Conservation (phyloP, 139 green algal species). For the Tetradesmus obliquus region DNA sequence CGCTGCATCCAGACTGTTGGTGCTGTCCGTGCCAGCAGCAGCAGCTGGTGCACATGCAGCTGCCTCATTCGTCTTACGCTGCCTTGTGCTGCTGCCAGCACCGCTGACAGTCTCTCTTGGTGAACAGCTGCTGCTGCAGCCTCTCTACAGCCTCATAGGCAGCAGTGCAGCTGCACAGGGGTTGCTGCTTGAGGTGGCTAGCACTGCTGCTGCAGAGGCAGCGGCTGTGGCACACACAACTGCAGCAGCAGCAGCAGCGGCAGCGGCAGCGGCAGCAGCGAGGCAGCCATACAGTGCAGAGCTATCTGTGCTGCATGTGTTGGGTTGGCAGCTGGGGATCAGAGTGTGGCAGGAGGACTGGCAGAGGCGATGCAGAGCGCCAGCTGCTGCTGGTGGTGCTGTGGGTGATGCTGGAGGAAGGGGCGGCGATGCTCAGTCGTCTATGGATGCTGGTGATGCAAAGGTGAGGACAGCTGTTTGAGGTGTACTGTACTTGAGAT, state of each 20-base stretch:
- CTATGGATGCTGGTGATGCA: background rate
- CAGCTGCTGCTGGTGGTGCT: background rate
- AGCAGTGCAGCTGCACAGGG: background rate
- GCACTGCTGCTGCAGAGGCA: constrained; percentile 10
- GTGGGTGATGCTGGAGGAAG: background rate
- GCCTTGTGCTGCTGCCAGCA: constrained; percentile 8
- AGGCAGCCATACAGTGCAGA: background rate
- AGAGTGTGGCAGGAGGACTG: constrained; percentile 25
- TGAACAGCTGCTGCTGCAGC: constrained; percentile 27
- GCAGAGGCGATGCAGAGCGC: background rate
- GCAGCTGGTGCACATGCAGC: background rate
- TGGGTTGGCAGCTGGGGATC: constrained; percentile 20
- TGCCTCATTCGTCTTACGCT: constrained; percentile 19
- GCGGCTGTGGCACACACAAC: background rate
- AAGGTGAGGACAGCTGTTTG: background rate
- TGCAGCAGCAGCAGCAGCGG: background rate
- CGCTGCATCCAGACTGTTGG: background rate
- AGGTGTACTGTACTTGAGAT: background rate
- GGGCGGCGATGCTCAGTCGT: background rate
- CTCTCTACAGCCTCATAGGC: constrained; percentile 13
- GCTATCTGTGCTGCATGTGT: constrained; percentile 7
- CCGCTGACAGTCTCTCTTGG: background rate
- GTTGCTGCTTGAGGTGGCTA: constrained; percentile 1
- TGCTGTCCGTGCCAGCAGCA: background rate
- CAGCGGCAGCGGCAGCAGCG: constrained; percentile 1